These are phyloP conservation scores for Agrocybe pediades DNA, from an alignment of 768 basidiomycete species.

Conservation along the genomic window DNA sequence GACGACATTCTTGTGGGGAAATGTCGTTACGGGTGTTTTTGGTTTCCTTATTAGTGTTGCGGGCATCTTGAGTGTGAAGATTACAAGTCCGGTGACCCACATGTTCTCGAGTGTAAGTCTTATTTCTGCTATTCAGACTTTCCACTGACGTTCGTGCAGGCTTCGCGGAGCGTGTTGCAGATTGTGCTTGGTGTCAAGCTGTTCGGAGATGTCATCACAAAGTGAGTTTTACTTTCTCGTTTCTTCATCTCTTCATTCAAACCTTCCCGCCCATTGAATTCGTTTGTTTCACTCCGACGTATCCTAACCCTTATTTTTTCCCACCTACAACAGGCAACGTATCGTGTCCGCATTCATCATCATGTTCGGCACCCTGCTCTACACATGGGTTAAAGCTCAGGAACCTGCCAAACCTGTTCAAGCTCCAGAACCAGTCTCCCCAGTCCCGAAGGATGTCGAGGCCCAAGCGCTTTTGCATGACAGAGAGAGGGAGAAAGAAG, in stretches of 20 bases:
- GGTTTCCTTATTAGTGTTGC: conserved; percentile 85
- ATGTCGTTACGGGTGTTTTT: conserved; percentile 55
- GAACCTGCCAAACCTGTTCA: neutral
- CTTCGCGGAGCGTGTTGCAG: conserved; percentile 78
- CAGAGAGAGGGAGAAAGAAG: too few species aligned
- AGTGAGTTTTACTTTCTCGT: conserved; percentile 35
- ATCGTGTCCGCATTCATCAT: conserved; percentile 6
- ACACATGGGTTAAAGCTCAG: conserved; percentile 7
- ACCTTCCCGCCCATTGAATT: neutral
- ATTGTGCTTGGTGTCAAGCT: conserved; percentile 68
- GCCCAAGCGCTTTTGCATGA: too few species aligned
- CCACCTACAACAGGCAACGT: conserved; percentile 1
- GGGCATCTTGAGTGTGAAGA: conserved; percentile 77
- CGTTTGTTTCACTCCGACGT: neutral
- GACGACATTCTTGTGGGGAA: conserved; percentile 30
- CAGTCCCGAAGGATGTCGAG: too few species aligned
- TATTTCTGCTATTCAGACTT: neutral
- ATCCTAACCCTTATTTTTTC: neutral
- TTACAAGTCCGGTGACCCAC: conserved; percentile 83
- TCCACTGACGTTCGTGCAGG: conserved; percentile 33
- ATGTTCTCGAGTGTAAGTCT: conserved; percentile 61
- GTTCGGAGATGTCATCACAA: conserved; percentile 68
- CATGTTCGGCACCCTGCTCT: conserved; percentile 6
- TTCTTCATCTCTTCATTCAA: neutral
- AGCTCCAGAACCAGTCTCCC: too few species aligned